These are phyloP conservation scores for Aspergillus biplanus DNA, from an alignment of 495 filamentous ascomycete species.

Conservation along the genomic window DNA sequence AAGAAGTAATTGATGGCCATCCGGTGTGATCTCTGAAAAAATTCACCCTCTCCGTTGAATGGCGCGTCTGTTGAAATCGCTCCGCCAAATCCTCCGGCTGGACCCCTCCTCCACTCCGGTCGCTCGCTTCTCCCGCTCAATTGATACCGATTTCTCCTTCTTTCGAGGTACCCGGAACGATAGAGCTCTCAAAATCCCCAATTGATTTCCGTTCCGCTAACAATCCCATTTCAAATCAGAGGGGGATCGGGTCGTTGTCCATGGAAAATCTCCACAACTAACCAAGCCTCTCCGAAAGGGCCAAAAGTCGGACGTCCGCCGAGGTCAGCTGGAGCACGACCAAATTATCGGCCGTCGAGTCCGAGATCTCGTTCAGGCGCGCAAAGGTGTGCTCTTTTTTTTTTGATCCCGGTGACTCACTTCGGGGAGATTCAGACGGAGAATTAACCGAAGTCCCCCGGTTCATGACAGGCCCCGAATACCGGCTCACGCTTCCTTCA, in stretches of 20 bases:
- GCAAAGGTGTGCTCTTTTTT: slow-evolving; percentile 41
- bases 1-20: background rate
- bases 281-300: slow-evolving; percentile 52
- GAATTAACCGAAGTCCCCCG: background rate
- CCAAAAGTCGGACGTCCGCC: slow-evolving; percentile 49
- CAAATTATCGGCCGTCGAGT: slow-evolving; percentile 65
- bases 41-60: slow-evolving; percentile 24
- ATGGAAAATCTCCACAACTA: slow-evolving; percentile 52
- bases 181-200: background rate
- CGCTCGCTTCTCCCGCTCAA: slow-evolving; percentile 31
- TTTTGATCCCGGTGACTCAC: background rate
- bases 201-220: slow-evolving; percentile 17
- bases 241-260: slow-evolving; percentile 62
- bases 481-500: slow-evolving; percentile 63
- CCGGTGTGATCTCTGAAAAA: background rate
- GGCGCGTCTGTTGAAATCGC: slow-evolving; percentile 43
- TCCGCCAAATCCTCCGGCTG: slow-evolving; percentile 41
- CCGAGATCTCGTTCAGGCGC: slow-evolving; percentile 57
- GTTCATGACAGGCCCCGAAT: slow-evolving; percentile 40
- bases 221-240: slow-evolving; percentile 36
- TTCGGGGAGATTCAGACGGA: background rate
- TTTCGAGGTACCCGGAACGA: slow-evolving; percentile 37
- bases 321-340: slow-evolving; percentile 58
- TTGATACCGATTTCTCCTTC: slow-evolving; percentile 46
- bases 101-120: slow-evolving; percentile 16